Evolutionary conservation across 345 rosid genomes (phyloP).

Genomic region (Barbarea vulgaris): DNA sequence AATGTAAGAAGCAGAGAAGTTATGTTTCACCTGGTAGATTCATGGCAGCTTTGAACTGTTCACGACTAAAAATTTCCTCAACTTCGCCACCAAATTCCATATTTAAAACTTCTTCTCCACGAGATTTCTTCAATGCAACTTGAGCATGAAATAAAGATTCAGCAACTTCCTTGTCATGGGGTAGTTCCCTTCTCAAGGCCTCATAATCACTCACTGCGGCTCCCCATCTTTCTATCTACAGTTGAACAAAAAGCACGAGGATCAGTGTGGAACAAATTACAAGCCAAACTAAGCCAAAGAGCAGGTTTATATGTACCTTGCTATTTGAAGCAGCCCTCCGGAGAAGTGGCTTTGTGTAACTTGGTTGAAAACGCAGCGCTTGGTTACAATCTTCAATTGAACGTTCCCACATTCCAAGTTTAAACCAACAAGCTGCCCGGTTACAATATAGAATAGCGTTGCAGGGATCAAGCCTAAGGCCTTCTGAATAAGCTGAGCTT

Average conservation of each 20-base stretch:
- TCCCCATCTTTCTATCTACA: conserved; percentile 87
- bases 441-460: conserved; percentile 86
- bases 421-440: conserved; percentile 97
- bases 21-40: conserved; percentile 63
- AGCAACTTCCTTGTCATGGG: conserved; percentile 81
- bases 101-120: conserved; percentile 90
- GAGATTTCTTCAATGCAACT: conserved; percentile 91
- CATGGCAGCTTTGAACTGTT: conserved; percentile 79
- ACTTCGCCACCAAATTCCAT: conserved; percentile 99
- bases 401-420: conserved; percentile 85
- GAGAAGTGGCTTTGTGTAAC: conserved; percentile 85
- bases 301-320: conserved; percentile 54
- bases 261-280: not conserved
- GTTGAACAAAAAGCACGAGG: conserved; percentile 23
- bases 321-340: conserved; percentile 85
- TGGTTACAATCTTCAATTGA: conserved; percentile 90
- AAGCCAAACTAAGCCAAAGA: not conserved
- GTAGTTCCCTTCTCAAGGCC: conserved; percentile 79
- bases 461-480: conserved; percentile 84
- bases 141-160: conserved; percentile 91
- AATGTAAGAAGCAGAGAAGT: conserved; percentile 7
- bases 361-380: conserved; percentile 73
- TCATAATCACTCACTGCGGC: conserved; percentile 93
- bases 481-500: conserved; percentile 87
- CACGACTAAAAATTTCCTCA: conserved; percentile 65